Percentiles rank a stretch among this genome's conserved stretches.
Conservation (phyloP, 768 basidiomycete genomes). For the Rhizopogon salebrosus region DNA sequence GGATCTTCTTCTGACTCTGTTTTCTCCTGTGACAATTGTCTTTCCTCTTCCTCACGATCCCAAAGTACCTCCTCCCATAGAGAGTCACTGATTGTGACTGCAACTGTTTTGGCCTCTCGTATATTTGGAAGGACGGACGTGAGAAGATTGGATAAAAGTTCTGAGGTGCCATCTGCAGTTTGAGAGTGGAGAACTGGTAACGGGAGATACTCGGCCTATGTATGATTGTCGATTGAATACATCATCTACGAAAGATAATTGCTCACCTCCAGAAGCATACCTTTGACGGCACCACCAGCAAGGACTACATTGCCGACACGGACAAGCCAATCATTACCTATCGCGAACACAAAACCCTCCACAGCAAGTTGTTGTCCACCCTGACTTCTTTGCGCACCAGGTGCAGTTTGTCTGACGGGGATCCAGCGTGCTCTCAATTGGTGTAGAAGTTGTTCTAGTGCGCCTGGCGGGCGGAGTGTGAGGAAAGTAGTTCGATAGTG, state of each 20-base stretch:
- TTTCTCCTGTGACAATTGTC: constrained; percentile 16
- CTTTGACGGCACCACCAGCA: constrained; percentile 69
- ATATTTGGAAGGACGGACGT: constrained; percentile 72
- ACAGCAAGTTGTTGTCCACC: constrained; percentile 63
- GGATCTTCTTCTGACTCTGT: constrained; percentile 15
- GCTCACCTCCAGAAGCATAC: constrained; percentile 79
- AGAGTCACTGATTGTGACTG: constrained; percentile 70
- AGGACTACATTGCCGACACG: constrained; percentile 74
- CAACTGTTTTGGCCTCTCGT: constrained; percentile 67
- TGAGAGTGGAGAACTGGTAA: constrained; percentile 64
- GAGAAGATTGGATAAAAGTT: constrained; percentile 69
- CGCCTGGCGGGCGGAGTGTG: constrained; percentile 68
- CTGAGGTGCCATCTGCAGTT: constrained; percentile 61
- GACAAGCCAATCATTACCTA: constrained; percentile 80
- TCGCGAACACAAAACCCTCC: constrained; percentile 69
- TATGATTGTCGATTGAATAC: background rate
- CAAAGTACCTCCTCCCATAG: constrained; percentile 82
- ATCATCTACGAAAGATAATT: background rate
- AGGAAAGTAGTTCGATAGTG: constrained; percentile 78
- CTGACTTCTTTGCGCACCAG: constrained; percentile 40
- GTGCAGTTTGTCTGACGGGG: constrained; percentile 50
- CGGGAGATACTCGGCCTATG: constrained; percentile 78
- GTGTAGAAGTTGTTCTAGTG: constrained; percentile 67
- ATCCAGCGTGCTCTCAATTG: constrained; percentile 77
- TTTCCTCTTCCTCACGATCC: constrained; percentile 63